Conservation (phyloP, 2,329 filamentous ascomycete genomes). For the Exophiala spinifera region DNA sequence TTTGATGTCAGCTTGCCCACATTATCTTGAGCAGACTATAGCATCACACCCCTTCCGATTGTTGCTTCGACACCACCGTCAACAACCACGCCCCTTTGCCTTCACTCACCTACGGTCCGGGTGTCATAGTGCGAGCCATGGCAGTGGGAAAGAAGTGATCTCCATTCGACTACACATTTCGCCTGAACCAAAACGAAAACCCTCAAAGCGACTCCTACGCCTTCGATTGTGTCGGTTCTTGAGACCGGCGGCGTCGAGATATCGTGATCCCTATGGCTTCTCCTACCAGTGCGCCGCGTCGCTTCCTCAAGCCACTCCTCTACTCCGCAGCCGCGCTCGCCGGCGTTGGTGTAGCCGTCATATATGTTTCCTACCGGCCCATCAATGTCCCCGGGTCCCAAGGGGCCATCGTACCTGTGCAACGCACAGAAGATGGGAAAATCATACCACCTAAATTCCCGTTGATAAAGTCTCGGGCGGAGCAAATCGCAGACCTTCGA, state of each 20-base stretch:
- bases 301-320: constrained; percentile 56
- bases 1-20: neutral
- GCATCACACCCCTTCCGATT: too few species aligned
- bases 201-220: neutral
- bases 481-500: constrained; percentile 53
- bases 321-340: constrained; percentile 57
- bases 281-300: constrained; percentile 32
- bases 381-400: constrained; percentile 63
- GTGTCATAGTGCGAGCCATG: constrained; percentile 6
- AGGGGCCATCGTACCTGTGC: constrained; percentile 61
- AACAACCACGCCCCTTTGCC: neutral
- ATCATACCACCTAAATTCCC: constrained; percentile 55
- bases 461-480: constrained; percentile 47
- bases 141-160: neutral
- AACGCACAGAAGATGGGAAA: constrained; percentile 57
- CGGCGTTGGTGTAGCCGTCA: constrained; percentile 50
- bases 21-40: neutral
- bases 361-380: constrained; percentile 62
- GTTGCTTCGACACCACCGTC: neutral
- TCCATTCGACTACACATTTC: neutral
- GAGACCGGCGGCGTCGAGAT: neutral
- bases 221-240: neutral
- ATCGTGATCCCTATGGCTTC: constrained; percentile 13
- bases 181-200: neutral
- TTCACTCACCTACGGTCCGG: neutral